Base-by-base conservation (phyloP, 306 rosid species). In the Cucurbita pepo region DNA sequence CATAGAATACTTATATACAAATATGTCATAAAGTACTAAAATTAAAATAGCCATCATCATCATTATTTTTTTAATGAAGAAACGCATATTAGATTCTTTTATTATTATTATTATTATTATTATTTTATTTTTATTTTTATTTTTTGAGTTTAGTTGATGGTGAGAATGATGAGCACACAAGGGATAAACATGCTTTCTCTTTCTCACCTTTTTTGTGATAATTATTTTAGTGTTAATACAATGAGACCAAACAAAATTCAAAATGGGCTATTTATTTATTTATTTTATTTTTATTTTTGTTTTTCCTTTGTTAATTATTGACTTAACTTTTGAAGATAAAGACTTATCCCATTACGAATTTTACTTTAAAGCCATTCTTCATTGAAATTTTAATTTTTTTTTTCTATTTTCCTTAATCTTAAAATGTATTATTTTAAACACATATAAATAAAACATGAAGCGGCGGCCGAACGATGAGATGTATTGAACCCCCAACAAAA, bases 111-210 rank as follows among this genome's bases (percentile, higher is more conserved):
- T 18, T 41, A 15, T 6, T 0, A 43, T 66, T n/a, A n/a, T n/a
- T n/a, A n/a, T 64, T 43, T 36, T 13, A 18, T 8, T 8, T 1
- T 25, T 25, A 25, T 25, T 25, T 1, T 18, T 41, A 15, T 6
- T 0, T 19, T 66, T 66, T 21, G 4, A 5, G 3, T 8, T 66
- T 45, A 45, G 51, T 66, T 21, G 6, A 10, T 66, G 72, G 72
- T 21, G 55, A 66, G 19, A 41, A 9, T 3, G 36, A 66, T 19
- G 18, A 66, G 55, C 30, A 66, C 18, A 44, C 18, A 66, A 43
- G 72, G 44, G 72, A 66, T 66, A 66, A 45, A 66, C 56, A 66
- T 66, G 72, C 56, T 45, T 6, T 44, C 72, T 44, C 55, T 45
- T 45, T 66, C 72, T 45, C 54, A 66, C 10, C 55, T 66, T 66